Conservation (phyloP, 2,329 filamentous ascomycete species). For the Penicillium rolfsii region DNA sequence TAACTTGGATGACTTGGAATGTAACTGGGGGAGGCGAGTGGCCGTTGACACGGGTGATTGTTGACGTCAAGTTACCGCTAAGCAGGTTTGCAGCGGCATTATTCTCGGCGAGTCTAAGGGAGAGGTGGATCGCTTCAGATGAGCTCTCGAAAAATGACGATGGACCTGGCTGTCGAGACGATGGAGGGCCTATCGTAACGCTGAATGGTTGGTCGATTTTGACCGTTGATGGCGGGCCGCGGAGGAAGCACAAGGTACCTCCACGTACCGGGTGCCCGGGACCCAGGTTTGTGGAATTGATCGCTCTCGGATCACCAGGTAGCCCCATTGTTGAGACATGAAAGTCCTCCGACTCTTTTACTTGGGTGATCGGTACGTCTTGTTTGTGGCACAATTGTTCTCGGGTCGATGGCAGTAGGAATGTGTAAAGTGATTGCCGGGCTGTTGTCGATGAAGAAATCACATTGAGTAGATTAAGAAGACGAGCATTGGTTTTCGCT, state of each 20-base stretch:
- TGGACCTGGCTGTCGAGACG: not conserved
- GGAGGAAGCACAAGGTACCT: not conserved
- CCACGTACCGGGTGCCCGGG: not conserved
- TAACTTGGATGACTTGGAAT: not conserved
- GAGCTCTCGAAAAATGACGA: no score
- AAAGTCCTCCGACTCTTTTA: not conserved
- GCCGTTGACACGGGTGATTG: not conserved
- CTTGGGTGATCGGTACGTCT: not conserved
- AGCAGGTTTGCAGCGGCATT: not conserved
- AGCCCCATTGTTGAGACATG: not conserved
- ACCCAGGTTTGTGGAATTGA: not conserved
- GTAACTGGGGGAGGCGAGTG: not conserved
- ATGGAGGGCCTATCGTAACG: not conserved
- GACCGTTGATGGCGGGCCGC: not conserved
- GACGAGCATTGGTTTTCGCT: not conserved
- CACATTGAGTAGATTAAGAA: not conserved
- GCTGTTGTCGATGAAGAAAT: not conserved
- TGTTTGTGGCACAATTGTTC: not conserved
- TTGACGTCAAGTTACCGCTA: not conserved
- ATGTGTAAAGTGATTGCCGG: not conserved
- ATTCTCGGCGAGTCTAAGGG: not conserved
- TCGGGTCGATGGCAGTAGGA: not conserved
- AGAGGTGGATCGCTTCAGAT: not conserved
- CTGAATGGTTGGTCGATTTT: not conserved
- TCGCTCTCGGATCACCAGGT: no score